Base-by-base conservation (phyloP, 2,329 filamentous ascomycete genomes). In the Alternaria burnsii region DNA sequence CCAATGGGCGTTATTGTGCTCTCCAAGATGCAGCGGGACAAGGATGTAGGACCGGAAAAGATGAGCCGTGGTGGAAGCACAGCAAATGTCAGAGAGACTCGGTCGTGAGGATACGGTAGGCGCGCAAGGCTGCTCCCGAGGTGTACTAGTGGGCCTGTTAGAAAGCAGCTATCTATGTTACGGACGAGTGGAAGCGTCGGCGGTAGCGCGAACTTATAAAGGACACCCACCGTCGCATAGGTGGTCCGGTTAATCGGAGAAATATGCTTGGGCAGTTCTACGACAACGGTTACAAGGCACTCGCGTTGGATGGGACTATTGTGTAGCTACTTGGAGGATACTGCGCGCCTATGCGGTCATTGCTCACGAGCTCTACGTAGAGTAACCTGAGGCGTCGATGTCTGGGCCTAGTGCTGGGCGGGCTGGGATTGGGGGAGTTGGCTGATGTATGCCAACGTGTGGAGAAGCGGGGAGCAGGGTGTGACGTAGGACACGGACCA, bases 131-230 rank as follows among this genome's bases (percentile, higher is more conserved):
- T 59, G 65, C 38, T 64, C 63, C 74, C 74, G 73, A 76, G 73
- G 74, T 66, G 70, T 48, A 62, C 62, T 61, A 69, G 69, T 68
- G 66, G 70, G 63, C 69, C 65, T 71, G 72, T 38, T 61, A 67
- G 61, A 55, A 62, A 66, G 57, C 57, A 71, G 68, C 63, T 69
- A 59, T 71, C 68, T 71, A 68, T 67, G 69, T 68, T 68, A 67
- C 76, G 76, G 76, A 76, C 75, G 73, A 76, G 73, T 73, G 76
- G 76, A 78, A 78, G 74, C 62, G 58, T 56, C 62, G 62, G 65
- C 65, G 62, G 67, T 63, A 70, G 64, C 66, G 68, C 61, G 67
- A 70, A 69, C 52, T 70, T 73, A 62, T 63, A 66, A 66, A 66
- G 53, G 56, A 51, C 63, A 62, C 59, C 62, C 64, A 66, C 51